These are phyloP conservation scores for Aspergillus oerlinghausenensis DNA, from an alignment of 2,329 filamentous ascomycete genomes.

Conservation along the genomic window DNA sequence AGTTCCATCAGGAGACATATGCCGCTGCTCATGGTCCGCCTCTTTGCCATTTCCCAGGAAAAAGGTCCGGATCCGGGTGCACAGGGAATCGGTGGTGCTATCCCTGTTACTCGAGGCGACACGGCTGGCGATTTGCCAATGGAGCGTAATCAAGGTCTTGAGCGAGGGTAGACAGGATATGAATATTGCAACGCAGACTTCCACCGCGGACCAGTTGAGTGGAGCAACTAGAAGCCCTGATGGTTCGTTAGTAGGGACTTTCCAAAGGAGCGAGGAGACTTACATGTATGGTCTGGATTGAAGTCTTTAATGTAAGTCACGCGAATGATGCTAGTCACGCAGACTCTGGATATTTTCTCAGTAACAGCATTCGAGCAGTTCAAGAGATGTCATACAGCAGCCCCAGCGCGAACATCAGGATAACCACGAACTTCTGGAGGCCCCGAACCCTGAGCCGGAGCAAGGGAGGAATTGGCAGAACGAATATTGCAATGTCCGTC, in stretches of 20 bases:
- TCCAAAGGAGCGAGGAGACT: background rate
- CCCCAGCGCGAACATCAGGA: conserved; percentile 19
- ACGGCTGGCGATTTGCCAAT: conserved; percentile 9
- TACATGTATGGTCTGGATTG: conserved; percentile 16
- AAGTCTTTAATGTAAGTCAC: conserved; percentile 16
- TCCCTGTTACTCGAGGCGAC: background rate
- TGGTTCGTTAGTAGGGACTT: background rate
- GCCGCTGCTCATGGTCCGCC: background rate
- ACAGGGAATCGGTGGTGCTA: background rate
- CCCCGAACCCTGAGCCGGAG: conserved; percentile 11
- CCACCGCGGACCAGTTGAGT: conserved; percentile 19
- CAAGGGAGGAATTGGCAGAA: conserved; percentile 14
- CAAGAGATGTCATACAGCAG: conserved; percentile 7
- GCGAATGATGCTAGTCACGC: conserved; percentile 18
- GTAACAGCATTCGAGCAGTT: background rate
- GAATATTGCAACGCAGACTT: conserved; percentile 17
- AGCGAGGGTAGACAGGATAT: conserved; percentile 19
- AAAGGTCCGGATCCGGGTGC: background rate
- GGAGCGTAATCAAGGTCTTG: conserved; percentile 14
- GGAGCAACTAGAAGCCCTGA: conserved; percentile 15
- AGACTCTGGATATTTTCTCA: conserved; percentile 7
- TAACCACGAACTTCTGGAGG: conserved; percentile 13
- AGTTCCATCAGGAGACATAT: background rate
- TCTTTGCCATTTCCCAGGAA: background rate
- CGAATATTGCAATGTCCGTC: conserved; percentile 15